A percentile compares a stretch with the other conserved stretches of the same genome.
phyloP scores from a whole-genome alignment of 139 green algal genomes.

The Zygnema circumcarinatum region DNA sequence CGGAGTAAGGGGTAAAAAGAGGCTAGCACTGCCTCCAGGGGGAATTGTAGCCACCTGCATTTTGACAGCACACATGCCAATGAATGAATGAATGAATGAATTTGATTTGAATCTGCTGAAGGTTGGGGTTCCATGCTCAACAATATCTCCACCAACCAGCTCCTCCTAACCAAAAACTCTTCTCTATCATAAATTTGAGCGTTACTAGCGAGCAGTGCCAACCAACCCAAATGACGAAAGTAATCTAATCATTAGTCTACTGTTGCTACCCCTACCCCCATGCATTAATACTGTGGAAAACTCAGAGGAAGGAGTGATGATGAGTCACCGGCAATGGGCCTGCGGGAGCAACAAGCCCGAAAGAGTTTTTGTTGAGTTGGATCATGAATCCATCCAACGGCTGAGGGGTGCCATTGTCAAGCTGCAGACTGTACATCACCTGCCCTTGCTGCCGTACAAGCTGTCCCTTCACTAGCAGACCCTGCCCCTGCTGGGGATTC shows the following conservation, averaged over 20 bases:
- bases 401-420: conserved; percentile 72
- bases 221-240: no score
- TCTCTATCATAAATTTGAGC: no score
- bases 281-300: no score
- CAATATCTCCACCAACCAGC: no score
- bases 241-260: no score
- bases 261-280: no score
- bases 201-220: no score
- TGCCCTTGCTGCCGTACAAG: conserved; percentile 66
- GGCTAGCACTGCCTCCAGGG: conserved; percentile 39
- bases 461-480: conserved; percentile 74
- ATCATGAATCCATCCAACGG: conserved; percentile 91
- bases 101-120: no score
- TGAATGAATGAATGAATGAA: not conserved
- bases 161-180: no score
- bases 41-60: conserved; percentile 40
- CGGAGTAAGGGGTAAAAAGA: conserved; percentile 63
- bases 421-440: conserved; percentile 73
- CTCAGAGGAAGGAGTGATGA: not conserved
- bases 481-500: conserved; percentile 73
- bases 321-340: conserved; percentile 11
- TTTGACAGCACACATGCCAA: not conserved
- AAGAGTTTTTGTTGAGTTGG: conserved; percentile 93
- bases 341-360: conserved; percentile 76
- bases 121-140: no score